Base-by-base conservation (phyloP, 805 yeast species). In the Metschnikowia lunata region DNA sequence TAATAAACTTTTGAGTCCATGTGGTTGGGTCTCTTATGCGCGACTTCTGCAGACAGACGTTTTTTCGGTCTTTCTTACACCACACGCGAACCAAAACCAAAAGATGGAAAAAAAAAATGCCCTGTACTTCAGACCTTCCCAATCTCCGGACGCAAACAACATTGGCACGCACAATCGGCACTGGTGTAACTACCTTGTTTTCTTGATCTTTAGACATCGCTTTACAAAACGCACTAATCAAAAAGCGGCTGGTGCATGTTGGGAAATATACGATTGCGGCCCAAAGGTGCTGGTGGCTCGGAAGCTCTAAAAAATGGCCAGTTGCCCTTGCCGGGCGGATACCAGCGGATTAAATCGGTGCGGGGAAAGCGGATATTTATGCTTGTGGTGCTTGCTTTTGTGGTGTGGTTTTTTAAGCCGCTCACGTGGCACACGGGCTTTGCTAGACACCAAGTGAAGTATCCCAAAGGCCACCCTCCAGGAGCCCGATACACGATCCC, bases 401-500 rank as follows among this genome's bases (percentile, higher is more conserved):
- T 43, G 10, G 12, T 51, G 12, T 53, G 57, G 57, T 13, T 48
- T n/a, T 30, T 39, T 15, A 42, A 42, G 30, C 55, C 55, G 18
- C 27, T 48, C 12, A 27, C 30, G 12, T 26, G 31, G 37, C 13
- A 40, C 28, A 30, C 26, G 14, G 11, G 27, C 13, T 27, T 36
- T 23, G 26, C 41, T 2, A 31, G 26, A 28, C 29, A 36, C 8
- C 18, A 13, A 7, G 45, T 46, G 7, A 41, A 40, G 29, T 67
- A 68, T 49, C 73, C 73, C 0, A 42, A 50, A 6, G 50, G 60
- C 3, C 72, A 63, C 43, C 68, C 72, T 6, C 58, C 55, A 34
- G 66, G 73, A 12, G 57, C 66, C 31, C 48, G 42, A 10, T 56
- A 63, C 38, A 48, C 46, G 13, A 68, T 80, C 26, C 70, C 67